Evolutionary conservation across 768 basidiomycete species (phyloP).

Genomic region (Sutorius australiensis): DNA sequence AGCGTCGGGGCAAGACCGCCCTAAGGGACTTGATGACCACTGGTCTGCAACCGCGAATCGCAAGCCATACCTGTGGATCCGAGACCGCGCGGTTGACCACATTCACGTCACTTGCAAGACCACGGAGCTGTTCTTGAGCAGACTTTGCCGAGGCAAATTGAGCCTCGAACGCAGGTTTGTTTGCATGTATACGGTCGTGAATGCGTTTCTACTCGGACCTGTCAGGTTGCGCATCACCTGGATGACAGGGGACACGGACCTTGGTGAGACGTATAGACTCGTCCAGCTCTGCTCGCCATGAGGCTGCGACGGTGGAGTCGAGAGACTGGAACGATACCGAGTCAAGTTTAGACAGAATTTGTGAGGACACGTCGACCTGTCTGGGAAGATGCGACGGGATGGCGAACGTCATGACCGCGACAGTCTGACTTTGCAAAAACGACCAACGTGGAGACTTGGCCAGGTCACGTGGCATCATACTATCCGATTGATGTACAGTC

Average conservation of each 20-base stretch:
- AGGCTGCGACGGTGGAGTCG: conserved; percentile 55
- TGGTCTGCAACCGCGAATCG: neutral
- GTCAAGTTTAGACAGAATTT: conserved; percentile 67
- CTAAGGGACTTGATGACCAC: conserved; percentile 36
- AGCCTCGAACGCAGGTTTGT: conserved; percentile 59
- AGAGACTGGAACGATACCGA: conserved; percentile 55
- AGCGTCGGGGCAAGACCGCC: conserved; percentile 64
- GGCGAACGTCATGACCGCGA: conserved; percentile 62
- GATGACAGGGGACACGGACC: conserved; percentile 37
- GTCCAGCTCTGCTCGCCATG: conserved; percentile 73
- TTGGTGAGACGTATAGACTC: conserved; percentile 67
- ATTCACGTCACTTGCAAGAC: conserved; percentile 53
- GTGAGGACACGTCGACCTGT: conserved; percentile 66
- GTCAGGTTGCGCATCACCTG: conserved; percentile 1
- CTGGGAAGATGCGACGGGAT: conserved; percentile 72
- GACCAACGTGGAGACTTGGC: neutral
- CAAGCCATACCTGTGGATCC: conserved; percentile 51
- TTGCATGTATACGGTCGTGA: conserved; percentile 65
- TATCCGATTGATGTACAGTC: conserved; percentile 15
- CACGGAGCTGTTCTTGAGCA: conserved; percentile 54
- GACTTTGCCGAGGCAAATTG: conserved; percentile 62
- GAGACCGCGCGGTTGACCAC: conserved; percentile 48
- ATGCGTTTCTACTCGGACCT: conserved; percentile 51
- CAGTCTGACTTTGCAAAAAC: neutral
- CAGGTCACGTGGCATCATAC: conserved; percentile 18